Evolutionary conservation across 1,284 basidiomycete genomes (phyloP).

Genomic region (Cutaneotrichosporon sp.): DNA sequence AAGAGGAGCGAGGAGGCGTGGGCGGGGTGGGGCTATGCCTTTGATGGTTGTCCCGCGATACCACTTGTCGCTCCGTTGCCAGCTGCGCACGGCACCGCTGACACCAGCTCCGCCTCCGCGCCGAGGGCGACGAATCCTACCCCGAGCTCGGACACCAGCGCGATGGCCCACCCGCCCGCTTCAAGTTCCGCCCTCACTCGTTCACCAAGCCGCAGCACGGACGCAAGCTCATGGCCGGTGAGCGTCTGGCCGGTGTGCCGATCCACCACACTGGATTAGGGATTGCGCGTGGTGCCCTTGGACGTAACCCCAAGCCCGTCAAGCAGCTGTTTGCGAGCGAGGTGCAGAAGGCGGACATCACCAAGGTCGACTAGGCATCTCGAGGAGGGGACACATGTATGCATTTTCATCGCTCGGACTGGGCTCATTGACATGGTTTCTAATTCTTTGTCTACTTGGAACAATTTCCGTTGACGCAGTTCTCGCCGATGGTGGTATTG

Average conservation of each 20-base stretch:
- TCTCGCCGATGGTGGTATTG: too few species aligned
- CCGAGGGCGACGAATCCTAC: constrained; percentile 10
- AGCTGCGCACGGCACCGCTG: constrained; percentile 18
- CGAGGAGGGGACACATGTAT: constrained; percentile 2
- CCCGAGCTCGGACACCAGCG: constrained; percentile 9
- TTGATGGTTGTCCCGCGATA: too few species aligned
- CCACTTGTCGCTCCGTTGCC: too few species aligned
- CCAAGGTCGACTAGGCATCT: constrained; percentile 1
- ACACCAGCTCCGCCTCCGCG: constrained; percentile 30
- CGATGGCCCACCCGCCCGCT: constrained; percentile 1
- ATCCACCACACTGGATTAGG: constrained; percentile 44
- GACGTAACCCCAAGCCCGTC: constrained; percentile 15
- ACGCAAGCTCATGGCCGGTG: constrained; percentile 42
- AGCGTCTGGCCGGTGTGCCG: constrained; percentile 46
- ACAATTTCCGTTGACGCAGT: too few species aligned
- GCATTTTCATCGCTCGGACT: constrained; percentile 7
- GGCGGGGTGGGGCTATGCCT: background rate
- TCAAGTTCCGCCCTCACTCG: constrained; percentile 9
- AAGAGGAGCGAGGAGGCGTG: background rate
- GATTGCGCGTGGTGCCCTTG: constrained; percentile 46
- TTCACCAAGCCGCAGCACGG: constrained; percentile 30
- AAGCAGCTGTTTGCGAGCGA: constrained; percentile 1
- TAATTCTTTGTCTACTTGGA: too few species aligned
- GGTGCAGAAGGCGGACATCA: background rate
- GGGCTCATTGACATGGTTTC: too few species aligned